Base-by-base conservation (phyloP, 345 rosid genomes). In the Abelmoschus esculentus region DNA sequence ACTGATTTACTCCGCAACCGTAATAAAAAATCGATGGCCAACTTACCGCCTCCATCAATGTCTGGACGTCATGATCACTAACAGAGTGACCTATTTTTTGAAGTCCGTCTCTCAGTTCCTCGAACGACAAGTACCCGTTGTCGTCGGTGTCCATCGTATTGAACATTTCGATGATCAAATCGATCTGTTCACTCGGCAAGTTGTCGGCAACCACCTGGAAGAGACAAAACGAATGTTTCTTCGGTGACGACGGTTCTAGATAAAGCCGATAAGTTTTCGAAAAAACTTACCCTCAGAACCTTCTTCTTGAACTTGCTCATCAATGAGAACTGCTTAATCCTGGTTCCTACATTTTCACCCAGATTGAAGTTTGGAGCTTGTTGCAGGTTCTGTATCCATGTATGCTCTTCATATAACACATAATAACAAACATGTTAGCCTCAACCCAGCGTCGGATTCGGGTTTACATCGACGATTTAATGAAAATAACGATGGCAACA, bases 281-380 rank as follows among this genome's bases (percentile, higher is more conserved):
- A 1, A 46, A 49, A 49, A 17, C 56, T 76, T 78, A 87, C 97
- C 75, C 92, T 73, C 5, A 93, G 81, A 70, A 85, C 98, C 80
- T 81, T 93, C 89, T 89, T 91, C 85, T 93, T 91, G 87, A 93
- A 93, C 86, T 87, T 91, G 40, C 86, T 93, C 92, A 89, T 88
- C 78, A 93, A 74, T 3, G 91, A 84, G 83, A 93, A 91, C 36
- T 93, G 97, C 78, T 84, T 84, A 54, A 93, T 91, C 81, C 84
- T 93, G 62, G 86, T 57, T 74, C 84, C 80, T 2, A 93, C 96
- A 75, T 83, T 80, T 73, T 86, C 91, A 70, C 96, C 97, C 46
- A 93, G 83, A 26, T 82, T 75, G 49, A 93, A 80, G 66, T 91
- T 84, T 2, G 90, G 84, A 18, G 83, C 95, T 63, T 78, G 70